Conservation (phyloP, 176 grass and related monocot species). For the Triticum timopheevii region DNA sequence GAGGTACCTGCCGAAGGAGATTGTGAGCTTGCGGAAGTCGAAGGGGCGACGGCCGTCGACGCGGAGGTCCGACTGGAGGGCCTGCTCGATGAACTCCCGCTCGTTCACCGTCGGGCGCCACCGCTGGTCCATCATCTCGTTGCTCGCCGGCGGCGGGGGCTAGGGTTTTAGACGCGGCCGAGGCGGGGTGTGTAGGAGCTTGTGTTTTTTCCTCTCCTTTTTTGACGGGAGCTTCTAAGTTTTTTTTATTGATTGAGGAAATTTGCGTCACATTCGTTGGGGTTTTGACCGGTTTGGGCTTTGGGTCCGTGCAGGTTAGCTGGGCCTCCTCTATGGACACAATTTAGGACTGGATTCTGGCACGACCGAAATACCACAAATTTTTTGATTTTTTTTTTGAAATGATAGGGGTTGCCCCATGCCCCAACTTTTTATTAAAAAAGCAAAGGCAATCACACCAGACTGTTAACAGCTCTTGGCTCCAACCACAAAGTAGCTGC, state of each 20-base stretch:
- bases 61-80: slow-evolving; percentile 68
- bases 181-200: background rate
- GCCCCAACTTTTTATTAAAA: too few relatives aligned
- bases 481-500: too few relatives aligned
- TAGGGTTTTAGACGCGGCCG: slow-evolving; percentile 39
- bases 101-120: slow-evolving; percentile 84
- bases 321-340: too few relatives aligned
- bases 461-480: too few relatives aligned
- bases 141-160: slow-evolving; percentile 26
- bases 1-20: slow-evolving; percentile 71
- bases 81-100: slow-evolving; percentile 69
- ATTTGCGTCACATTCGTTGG: background rate
- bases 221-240: background rate
- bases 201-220: background rate
- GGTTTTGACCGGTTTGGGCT: background rate
- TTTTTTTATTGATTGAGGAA: background rate
- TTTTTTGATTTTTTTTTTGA: too few relatives aligned
- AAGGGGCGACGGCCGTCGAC: slow-evolving; percentile 88
- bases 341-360: too few relatives aligned
- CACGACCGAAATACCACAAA: too few relatives aligned
- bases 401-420: too few relatives aligned
- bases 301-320: too few relatives aligned
- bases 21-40: slow-evolving; percentile 73
- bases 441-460: too few relatives aligned
- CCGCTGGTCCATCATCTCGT: slow-evolving; percentile 64